Evolutionary conservation across 768 basidiomycete species (phyloP).

Genomic region (Pisolithus tinctorius): DNA sequence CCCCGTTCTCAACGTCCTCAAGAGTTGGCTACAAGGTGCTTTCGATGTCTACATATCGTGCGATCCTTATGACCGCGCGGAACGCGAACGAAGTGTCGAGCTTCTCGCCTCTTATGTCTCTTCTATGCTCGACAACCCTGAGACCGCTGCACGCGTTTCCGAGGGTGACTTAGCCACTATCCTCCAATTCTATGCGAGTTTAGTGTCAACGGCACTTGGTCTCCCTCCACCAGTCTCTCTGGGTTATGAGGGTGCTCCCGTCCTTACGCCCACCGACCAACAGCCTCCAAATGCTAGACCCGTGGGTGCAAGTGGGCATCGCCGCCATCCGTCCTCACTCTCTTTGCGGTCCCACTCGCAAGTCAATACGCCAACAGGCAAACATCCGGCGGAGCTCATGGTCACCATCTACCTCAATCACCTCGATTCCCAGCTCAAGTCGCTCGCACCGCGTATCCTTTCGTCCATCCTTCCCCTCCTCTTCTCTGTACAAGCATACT

Average conservation of each 20-base stretch:
- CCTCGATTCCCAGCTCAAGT: constrained; percentile 54
- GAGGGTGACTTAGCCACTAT: constrained; percentile 53
- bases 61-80: constrained; percentile 37
- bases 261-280: constrained; percentile 25
- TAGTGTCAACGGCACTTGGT: constrained; percentile 50
- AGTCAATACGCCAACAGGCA: constrained; percentile 22
- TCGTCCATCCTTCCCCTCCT: constrained; percentile 58
- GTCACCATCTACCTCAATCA: constrained; percentile 58
- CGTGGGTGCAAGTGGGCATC: constrained; percentile 34
- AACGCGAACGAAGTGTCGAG: constrained; percentile 61
- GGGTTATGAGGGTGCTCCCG: constrained; percentile 9
- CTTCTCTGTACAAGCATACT: constrained; percentile 64
- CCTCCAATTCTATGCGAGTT: constrained; percentile 50
- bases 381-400: constrained; percentile 58
- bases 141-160: constrained; percentile 53
- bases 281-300: constrained; percentile 17
- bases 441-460: constrained; percentile 49
- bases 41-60: constrained; percentile 43
- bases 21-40: constrained; percentile 60
- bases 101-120: constrained; percentile 54
- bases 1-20: constrained; percentile 47
- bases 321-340: constrained; percentile 56
- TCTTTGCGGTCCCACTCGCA: constrained; percentile 41
- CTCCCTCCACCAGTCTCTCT: constrained; percentile 19
- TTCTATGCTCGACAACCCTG: constrained; percentile 40